phyloP scores from a whole-genome alignment of 2,329 filamentous ascomycete species.

The Ophiostoma sp. region DNA sequence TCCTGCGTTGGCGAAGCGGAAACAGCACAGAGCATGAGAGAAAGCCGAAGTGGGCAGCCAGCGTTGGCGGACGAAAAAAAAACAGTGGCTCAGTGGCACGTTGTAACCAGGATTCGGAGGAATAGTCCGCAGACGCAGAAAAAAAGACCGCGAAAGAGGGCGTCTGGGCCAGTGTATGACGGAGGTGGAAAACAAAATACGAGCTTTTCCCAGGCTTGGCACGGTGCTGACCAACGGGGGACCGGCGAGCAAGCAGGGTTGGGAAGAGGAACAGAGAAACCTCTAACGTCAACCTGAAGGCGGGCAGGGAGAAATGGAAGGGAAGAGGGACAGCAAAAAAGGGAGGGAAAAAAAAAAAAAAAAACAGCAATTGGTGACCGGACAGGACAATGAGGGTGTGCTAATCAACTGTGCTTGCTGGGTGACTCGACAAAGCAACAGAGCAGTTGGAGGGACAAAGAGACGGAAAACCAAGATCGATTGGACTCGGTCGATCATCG shows the following conservation, averaged over 20 bases:
- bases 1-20: conserved; percentile 3
- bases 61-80: not conserved
- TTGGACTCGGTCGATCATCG: not conserved
- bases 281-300: conserved; percentile 5
- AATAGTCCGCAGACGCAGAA: not conserved
- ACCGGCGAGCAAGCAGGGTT: not conserved
- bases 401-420: not conserved
- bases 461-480: not conserved
- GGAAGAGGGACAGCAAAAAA: not conserved
- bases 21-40: not conserved
- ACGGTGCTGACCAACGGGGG: conserved; percentile 10
- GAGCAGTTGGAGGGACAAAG: not conserved
- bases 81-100: not conserved
- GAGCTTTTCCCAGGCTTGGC: conserved; percentile 11
- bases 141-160: not conserved
- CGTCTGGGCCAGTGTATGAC: conserved; percentile 15
- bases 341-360: not conserved
- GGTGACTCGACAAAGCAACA: not conserved
- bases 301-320: not conserved
- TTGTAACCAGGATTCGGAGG: not conserved
- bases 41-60: not conserved
- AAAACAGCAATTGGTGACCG: not conserved
- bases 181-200: conserved; percentile 14
- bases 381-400: not conserved
- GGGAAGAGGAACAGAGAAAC: not conserved